Base-by-base conservation (phyloP, 129 eudicot genomes). In the Pulicaria dysenterica region DNA sequence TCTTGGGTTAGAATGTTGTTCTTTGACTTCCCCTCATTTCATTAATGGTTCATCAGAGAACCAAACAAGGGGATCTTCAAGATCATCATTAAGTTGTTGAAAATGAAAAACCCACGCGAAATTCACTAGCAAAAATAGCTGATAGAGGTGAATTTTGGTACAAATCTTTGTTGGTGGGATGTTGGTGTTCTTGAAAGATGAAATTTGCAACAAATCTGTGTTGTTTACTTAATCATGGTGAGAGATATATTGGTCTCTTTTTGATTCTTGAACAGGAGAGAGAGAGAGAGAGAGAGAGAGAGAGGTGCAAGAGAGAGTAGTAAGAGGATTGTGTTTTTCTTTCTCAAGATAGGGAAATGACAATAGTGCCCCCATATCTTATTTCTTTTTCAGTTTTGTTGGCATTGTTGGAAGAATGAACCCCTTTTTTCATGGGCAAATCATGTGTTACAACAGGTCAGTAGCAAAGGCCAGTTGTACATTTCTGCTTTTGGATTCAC, bases 1-100 rank as follows among this genome's bases (percentile, higher is more conserved):
- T 40, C 48, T 51, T 58, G 60, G 51, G 74, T 81, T 46, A 70
- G 49, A 65, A 19, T 58, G 65, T 16, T 74, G 58, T 72, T 38
- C 60, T 70, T 48, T 69, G 73, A 79, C 73, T 63, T 79, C 53
- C 84, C 89, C 85, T 80, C 89, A 80, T 85, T 82, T 80, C 69
- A 57, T 38, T 43, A 67, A 57, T 46, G 74, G 68, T 38, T 67
- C 74, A 7, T 74, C 73, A 55, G 75, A 85, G 80, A 55, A 71
- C 71, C 55, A 73, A 38, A 57, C 46, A 83, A 64, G 15, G 74
- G 49, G 74, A 73, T 73, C 60, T 73, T 59, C 49, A 73, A 73
- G 69, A 73, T 73, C 47, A 47, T 38, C 76, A 54, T 43, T 62
- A 64, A 45, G 45, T 56, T 44, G 53, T 11, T 15, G 54, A 59